Base-by-base conservation (phyloP, 2,329 filamentous ascomycete species). In the Westerdykella sp. region DNA sequence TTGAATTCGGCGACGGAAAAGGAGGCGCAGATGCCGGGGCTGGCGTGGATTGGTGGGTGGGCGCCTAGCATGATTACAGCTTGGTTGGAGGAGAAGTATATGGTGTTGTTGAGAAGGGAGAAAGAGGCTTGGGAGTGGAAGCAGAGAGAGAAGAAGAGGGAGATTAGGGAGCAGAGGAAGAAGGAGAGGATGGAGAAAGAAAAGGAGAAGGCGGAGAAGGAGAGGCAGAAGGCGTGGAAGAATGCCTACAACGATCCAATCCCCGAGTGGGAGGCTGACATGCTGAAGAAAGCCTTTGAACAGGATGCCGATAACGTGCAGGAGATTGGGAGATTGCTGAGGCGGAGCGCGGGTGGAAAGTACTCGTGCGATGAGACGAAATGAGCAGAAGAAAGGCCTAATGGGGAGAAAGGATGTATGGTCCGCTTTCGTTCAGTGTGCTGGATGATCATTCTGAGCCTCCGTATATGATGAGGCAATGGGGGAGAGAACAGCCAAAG, bases 51-150 rank as follows among this genome's bases (percentile, higher is more conserved):
- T 4, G 44, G 36, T 6, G 54, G 48, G 3, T 59, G 54, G 50
- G 47, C 53, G 1, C 54, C 60, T 0, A 47, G 50, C 3, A 56
- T 65, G 54, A 56, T 64, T 2, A 51, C 44, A 18, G 57, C 49
- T 2, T 50, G 48, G 40, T 22, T 65, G 22, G 49, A 54, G 16
- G 53, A 60, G 43, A 61, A 58, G 46, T 63, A 64, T 32, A 50
- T 52, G 5, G 34, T 45, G 2, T 21, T 62, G 34, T 40, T 64
- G n/a, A 28, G 35, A 5, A 23, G 51, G 7, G 57, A 63, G 52
- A 48, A 49, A 38, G 43, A 53, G 15, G 25, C 25, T 28, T 28
- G 25, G 25, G 25, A 28, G 52, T 48, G 6, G 50, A 35, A 7
- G 36, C 21, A 21, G 36, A 11, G 14, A 13, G 36, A 15, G 36